Base-by-base conservation (phyloP, 352 stramenopile species). In the Phytophthora lateralis region DNA sequence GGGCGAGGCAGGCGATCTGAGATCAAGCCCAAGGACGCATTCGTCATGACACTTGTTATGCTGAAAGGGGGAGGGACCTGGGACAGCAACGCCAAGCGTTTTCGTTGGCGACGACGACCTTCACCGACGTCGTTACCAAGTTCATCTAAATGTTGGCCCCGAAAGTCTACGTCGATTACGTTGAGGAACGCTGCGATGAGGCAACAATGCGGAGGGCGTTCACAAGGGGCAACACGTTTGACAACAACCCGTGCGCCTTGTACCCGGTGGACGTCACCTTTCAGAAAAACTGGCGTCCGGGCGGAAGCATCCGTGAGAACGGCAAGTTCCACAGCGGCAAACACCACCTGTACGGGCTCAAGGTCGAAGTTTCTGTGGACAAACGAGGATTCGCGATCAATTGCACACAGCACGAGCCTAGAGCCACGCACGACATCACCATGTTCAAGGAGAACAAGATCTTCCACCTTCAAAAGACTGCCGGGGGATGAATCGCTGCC, bases 21-120 rank as follows among this genome's bases (percentile, higher is more conserved):
- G 2, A 62, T 62, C 12, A 55, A 20, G 15, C 18, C 10, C 53
- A 55, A n/a, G 26, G 26, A 49, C 12, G 35, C 44, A 1, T 55
- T 62, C n/a, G 50, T 62, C 55, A 62, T 62, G 44, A 54, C 26
- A 11, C 10, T 62, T 1, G 55, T 44, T 4, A 43, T 9, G 11
- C 15, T 55, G 12, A 41, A 44, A 14, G 17, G 6, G 11, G 52
- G 55, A 14, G 35, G 45, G 3, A 55, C 45, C 2, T 62, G 45
- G 26, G 8, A 55, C 1, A 20, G 7, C 2, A 7, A 37, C 6
- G 7, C 26, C 3, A 34, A 48, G 6, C 30, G 18, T 26, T 3
- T 52, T 62, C 12, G 2, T 18, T 0, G 1, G 15, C 35, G 1
- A 43, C 26, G 1, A 21, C 44, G 1, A 27, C 55, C 10, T 62